A percentile compares a stretch with the other conserved stretches of the same genome.
Conservation (phyloP, 768 basidiomycete species). For the Amanita jacksonii region DNA sequence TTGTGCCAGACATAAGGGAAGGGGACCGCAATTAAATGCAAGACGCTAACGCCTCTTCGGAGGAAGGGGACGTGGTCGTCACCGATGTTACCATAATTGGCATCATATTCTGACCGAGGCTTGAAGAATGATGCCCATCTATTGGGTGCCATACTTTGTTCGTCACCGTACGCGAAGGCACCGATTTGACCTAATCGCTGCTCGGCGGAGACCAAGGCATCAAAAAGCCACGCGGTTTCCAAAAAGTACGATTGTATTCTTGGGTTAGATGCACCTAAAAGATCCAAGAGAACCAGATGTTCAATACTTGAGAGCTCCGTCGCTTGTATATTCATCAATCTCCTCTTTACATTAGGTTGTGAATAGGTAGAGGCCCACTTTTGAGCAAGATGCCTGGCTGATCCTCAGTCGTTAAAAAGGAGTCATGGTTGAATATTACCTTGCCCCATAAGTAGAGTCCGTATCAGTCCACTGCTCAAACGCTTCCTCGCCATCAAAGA, state of each 20-base stretch:
- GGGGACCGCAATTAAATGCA: slow-evolving; percentile 85
- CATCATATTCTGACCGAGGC: slow-evolving; percentile 29
- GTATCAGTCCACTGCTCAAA: slow-evolving; percentile 81
- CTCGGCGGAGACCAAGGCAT: slow-evolving; percentile 67
- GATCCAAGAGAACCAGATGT: slow-evolving; percentile 86
- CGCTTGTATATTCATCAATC: slow-evolving; percentile 40
- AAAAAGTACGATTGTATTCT: slow-evolving; percentile 71
- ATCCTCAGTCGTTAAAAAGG: background rate
- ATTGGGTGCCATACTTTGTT: slow-evolving; percentile 34
- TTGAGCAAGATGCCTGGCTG: slow-evolving; percentile 74
- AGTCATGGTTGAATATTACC: slow-evolving; percentile 35
- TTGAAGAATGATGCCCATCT: slow-evolving; percentile 62
- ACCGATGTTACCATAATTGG: slow-evolving; percentile 53
- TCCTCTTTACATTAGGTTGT: slow-evolving; percentile 46
- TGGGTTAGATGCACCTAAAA: slow-evolving; percentile 75
- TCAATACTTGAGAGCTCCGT: slow-evolving; percentile 76
- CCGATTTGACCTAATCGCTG: slow-evolving; percentile 55
- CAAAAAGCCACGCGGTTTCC: slow-evolving; percentile 91
- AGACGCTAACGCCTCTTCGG: slow-evolving; percentile 67
- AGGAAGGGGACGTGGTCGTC: slow-evolving; percentile 96
- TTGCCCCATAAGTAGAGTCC: slow-evolving; percentile 93
- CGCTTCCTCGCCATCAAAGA: slow-evolving; percentile 98
- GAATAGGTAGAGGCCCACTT: slow-evolving; percentile 72
- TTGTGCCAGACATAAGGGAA: slow-evolving; percentile 92
- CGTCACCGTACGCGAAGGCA: slow-evolving; percentile 41